Evolutionary conservation across 163 green algal species (phyloP).

Genomic region (Scenedesmus sp.): DNA sequence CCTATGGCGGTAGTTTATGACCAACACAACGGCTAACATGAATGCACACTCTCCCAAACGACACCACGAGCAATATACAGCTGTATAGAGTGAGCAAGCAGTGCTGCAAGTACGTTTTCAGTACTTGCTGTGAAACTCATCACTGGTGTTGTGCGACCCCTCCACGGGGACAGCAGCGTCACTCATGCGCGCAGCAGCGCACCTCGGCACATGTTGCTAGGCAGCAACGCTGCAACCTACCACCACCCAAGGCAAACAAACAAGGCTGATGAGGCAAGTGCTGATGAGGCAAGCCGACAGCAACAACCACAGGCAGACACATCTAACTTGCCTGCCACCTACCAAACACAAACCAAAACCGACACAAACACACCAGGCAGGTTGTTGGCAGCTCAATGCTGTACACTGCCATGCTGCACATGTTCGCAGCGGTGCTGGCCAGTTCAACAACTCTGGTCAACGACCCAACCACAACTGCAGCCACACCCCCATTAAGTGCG

Average conservation of each 20-base stretch:
- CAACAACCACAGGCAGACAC: background rate
- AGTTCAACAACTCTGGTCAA: background rate
- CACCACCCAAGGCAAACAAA: background rate
- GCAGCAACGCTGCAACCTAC: constrained; percentile 1
- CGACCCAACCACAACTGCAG: background rate
- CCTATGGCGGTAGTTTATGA: too few species aligned
- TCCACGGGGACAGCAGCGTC: background rate
- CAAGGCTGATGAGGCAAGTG: background rate
- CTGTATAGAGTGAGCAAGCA: background rate
- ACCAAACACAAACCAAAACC: background rate
- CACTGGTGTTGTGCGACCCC: background rate
- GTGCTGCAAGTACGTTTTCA: constrained; percentile 7
- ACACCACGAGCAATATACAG: background rate
- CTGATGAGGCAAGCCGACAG: background rate
- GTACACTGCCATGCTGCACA: background rate
- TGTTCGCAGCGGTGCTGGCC: background rate
- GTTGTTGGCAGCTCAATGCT: background rate
- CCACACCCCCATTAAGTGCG: background rate
- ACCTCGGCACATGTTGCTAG: background rate
- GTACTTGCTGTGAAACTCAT: background rate
- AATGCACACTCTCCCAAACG: background rate
- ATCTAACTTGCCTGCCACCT: background rate
- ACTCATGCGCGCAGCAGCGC: background rate
- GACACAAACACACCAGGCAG: background rate
- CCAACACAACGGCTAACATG: background rate